Evolutionary conservation across 2,329 filamentous ascomycete genomes (phyloP).

Genomic region (Mycosphaerella sp.): DNA sequence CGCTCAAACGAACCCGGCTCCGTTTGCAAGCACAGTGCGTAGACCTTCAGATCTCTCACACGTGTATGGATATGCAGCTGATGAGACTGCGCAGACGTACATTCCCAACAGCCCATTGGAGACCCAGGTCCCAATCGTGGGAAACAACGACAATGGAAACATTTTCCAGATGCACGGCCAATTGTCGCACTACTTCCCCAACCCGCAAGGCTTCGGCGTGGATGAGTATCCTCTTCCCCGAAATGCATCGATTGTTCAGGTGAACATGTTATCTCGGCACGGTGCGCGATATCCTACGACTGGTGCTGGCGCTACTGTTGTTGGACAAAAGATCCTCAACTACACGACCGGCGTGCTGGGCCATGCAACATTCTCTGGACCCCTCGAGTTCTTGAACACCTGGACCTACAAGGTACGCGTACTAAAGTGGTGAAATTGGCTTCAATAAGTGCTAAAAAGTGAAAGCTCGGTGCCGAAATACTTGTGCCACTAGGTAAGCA

Average conservation of each 20-base stretch:
- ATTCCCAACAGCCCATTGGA: constrained; percentile 65
- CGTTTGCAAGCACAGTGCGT: constrained; percentile 47
- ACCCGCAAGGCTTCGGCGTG: constrained; percentile 64
- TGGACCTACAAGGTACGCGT: constrained; percentile 52
- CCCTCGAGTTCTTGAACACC: constrained; percentile 59
- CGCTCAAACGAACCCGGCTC: constrained; percentile 62
- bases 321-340: constrained; percentile 55
- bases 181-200: constrained; percentile 63
- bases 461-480: constrained; percentile 61
- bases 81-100: constrained; percentile 42
- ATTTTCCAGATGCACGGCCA: constrained; percentile 68
- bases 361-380: constrained; percentile 48
- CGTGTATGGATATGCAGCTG: background rate
- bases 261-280: constrained; percentile 68
- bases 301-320: constrained; percentile 49
- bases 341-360: constrained; percentile 36
- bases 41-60: background rate
- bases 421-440: background rate
- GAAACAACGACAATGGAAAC: constrained; percentile 52
- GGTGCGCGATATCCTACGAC: constrained; percentile 67
- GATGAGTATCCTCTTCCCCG: constrained; percentile 62
- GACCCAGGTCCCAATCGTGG: constrained; percentile 60
- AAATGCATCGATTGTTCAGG: constrained; percentile 62
- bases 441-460: background rate
- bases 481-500: constrained; percentile 66